phyloP scores from a whole-genome alignment of 2,329 filamentous ascomycete species.

The Arachnomyces sp. region DNA sequence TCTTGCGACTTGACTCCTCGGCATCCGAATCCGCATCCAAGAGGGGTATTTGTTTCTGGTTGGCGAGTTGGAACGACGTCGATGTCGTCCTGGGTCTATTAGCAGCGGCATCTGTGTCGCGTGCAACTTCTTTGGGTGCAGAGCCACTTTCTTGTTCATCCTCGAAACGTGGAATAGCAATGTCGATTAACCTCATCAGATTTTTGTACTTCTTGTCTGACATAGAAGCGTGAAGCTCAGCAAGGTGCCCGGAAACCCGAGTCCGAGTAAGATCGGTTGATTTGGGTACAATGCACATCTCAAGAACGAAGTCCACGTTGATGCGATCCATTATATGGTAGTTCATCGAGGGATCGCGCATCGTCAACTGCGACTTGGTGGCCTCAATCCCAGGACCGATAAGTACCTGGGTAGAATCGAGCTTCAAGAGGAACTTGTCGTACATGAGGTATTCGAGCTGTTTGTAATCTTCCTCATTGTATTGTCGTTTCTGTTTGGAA shows the following conservation, averaged over 20 bases:
- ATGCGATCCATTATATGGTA: slow-evolving; percentile 93
- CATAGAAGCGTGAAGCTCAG: slow-evolving; percentile 80
- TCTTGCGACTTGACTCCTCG: slow-evolving; percentile 53
- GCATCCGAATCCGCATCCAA: slow-evolving; percentile 56
- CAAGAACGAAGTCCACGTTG: slow-evolving; percentile 94
- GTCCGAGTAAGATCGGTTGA: slow-evolving; percentile 87
- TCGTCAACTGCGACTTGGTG: slow-evolving; percentile 70
- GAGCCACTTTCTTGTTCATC: slow-evolving; percentile 35
- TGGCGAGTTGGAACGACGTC: slow-evolving; percentile 64
- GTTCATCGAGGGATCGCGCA: slow-evolving; percentile 58
- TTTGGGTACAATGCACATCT: slow-evolving; percentile 93
- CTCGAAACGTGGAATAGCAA: slow-evolving; percentile 79
- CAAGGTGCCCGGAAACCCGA: slow-evolving; percentile 81
- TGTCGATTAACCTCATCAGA: slow-evolving; percentile 91
- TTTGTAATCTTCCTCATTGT: slow-evolving; percentile 81
- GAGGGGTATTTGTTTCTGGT: slow-evolving; percentile 66
- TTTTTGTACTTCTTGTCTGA: slow-evolving; percentile 97
- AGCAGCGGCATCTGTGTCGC: slow-evolving; percentile 12
- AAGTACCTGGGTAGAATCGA: slow-evolving; percentile 89
- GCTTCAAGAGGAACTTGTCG: slow-evolving; percentile 86
- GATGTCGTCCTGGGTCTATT: slow-evolving; percentile 47
- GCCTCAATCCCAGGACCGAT: slow-evolving; percentile 90
- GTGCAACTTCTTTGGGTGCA: slow-evolving; percentile 22
- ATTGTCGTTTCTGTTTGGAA: slow-evolving; percentile 77
- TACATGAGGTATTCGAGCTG: slow-evolving; percentile 91